A percentile compares a stretch with the other conserved stretches of the same genome.
Conservation (phyloP, 1,139 yeast genomes). For the Saccharomyces hybrid region DNA sequence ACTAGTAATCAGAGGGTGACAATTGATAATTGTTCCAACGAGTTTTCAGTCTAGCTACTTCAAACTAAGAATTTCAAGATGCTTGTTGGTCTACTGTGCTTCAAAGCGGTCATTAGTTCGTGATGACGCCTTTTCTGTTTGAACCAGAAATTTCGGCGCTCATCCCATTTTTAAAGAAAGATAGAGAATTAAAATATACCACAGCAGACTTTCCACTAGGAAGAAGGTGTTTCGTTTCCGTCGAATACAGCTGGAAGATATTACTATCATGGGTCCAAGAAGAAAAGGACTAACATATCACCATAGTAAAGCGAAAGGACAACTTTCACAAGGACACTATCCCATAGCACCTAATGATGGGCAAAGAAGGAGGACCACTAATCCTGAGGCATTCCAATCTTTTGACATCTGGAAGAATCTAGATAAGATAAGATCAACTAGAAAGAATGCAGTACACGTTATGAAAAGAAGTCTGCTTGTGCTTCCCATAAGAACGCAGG, state of each 20-base stretch:
- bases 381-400: slow-evolving; percentile 9
- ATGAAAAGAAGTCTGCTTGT: slow-evolving; percentile 19
- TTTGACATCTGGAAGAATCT: slow-evolving; percentile 25
- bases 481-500: slow-evolving; percentile 5
- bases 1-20: too few relatives aligned
- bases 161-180: neutral
- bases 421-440: slow-evolving; percentile 16
- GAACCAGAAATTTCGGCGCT: neutral
- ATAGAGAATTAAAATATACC: neutral
- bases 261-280: neutral
- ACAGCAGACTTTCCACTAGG: neutral
- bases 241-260: neutral
- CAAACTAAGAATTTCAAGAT: neutral
- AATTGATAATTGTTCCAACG: too few relatives aligned
- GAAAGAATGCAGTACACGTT: slow-evolving; percentile 11
- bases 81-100: neutral
- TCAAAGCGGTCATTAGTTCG: neutral
- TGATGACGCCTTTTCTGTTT: neutral
- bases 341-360: neutral
- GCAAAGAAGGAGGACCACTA: neutral
- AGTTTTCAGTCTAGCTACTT: neutral
- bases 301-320: neutral
- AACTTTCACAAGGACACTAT: neutral
- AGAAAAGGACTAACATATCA: neutral
- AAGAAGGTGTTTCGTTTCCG: too few relatives aligned